Conservation (phyloP, 1,139 yeast species). For the Scheffersomyces titani region DNA sequence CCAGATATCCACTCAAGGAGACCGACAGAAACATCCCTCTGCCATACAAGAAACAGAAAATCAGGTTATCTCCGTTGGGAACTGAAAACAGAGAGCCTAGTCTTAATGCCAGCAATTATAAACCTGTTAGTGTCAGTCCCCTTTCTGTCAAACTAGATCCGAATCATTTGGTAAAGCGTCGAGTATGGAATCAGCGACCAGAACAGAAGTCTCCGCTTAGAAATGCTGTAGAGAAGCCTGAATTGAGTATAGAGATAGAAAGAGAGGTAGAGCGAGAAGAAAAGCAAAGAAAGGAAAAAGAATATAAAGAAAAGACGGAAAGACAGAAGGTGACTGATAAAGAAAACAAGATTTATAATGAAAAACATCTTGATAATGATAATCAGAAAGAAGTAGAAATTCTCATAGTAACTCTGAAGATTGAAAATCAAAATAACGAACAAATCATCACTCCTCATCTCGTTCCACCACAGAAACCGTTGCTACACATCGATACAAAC, state of each 20-base stretch:
- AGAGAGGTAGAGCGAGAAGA: background rate
- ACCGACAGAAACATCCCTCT: slow-evolving; percentile 45
- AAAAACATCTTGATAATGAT: background rate
- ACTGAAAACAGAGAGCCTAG: background rate
- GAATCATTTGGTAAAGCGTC: background rate
- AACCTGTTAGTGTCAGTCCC: background rate
- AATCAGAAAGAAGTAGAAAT: background rate
- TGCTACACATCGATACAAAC: background rate
- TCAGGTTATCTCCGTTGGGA: background rate
- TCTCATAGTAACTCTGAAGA: background rate
- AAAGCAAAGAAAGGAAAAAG: background rate
- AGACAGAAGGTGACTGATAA: slow-evolving; percentile 1
- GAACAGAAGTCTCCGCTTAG: background rate
- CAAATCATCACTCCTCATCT: background rate
- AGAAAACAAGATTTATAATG: background rate
- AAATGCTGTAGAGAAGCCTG: background rate
- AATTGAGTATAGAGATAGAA: background rate
- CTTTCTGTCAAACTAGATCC: background rate
- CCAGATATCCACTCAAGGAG: slow-evolving; percentile 45
- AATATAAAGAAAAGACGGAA: background rate
- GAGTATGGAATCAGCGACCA: background rate
- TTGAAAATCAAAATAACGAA: background rate
- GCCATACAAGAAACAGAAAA: slow-evolving; percentile 16
- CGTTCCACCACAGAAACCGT: background rate
- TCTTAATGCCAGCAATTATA: background rate